Evolutionary conservation across 2,329 filamentous ascomycete species (phyloP), one percentile per base, ranked within the genome.

Genomic region (Xylariaceae sp.): DNA sequence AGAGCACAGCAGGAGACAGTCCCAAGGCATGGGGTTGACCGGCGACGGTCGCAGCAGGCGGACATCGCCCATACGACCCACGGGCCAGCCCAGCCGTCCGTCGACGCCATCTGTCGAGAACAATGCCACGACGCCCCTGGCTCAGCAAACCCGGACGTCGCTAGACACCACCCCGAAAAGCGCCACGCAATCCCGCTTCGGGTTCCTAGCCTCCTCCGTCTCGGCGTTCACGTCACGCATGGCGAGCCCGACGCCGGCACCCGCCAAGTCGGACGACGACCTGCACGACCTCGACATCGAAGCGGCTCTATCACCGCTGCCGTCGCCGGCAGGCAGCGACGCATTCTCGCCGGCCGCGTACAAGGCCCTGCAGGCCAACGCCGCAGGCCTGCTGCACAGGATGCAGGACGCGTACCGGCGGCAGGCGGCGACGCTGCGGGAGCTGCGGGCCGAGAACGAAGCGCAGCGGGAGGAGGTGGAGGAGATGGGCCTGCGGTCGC

Each of bases 341-440:
- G 64, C 77, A 1, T 82, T 83, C 65, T 83, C 81, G 1, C 81
- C 81, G 0, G 74, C 79, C 0, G 77, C 79, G 9, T 86, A 78
- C 69, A 83, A 82, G 65, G 84, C 81, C 63, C 72, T 85, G n/a
- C 80, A 81, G 54, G 68, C 72, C 58, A 83, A 81, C 53, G 83
- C 84, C 2, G 71, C 73, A 4, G 78, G 79, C 3, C 68, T 85
- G 4, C 66, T 86, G 21, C 72, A 70, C 19, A 78, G 74, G 63
- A 78, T 85, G 59, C 84, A 86, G 61, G 70, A 68, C 10, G 83
- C 82, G 29, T 86, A 85, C 65, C 78, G 79, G 45, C 68, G 76
- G 50, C 79, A 78, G 21, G 76, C 78, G 5, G 57, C 72, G 0
- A 72, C 76, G n/a, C 67, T 81, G 1, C 71, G 71, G 10, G 80